phyloP scores from a whole-genome alignment of 2,329 filamentous ascomycete genomes.

The Chalaropsis ovoidea region DNA sequence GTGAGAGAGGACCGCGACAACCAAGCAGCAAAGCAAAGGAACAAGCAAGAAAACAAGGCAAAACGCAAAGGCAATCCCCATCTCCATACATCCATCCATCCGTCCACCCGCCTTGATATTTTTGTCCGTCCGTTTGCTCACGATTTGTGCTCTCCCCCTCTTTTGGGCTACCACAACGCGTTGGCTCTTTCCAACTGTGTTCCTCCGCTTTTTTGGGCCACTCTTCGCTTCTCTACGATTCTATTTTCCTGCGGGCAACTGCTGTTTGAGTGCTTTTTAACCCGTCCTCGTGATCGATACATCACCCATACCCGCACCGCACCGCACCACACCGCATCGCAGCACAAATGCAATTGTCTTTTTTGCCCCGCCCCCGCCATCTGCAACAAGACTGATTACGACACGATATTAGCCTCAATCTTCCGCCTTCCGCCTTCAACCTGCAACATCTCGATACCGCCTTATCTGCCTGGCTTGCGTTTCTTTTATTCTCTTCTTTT shows the following conservation, averaged over 20 bases:
- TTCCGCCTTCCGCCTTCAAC: background rate
- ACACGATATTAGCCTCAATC: slow-evolving; percentile 3
- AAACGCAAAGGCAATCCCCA: background rate
- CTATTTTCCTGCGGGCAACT: background rate
- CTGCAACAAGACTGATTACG: slow-evolving; percentile 14
- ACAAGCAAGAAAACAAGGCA: background rate
- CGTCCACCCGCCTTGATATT: background rate
- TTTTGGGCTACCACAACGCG: slow-evolving; percentile 4
- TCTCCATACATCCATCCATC: background rate
- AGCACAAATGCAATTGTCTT: background rate
- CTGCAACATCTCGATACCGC: background rate
- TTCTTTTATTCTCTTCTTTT: background rate
- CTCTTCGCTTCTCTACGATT: background rate
- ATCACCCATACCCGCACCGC: background rate
- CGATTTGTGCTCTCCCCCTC: slow-evolving; percentile 1
- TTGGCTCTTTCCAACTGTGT: background rate
- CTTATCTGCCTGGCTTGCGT: background rate
- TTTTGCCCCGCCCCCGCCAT: slow-evolving; percentile 23
- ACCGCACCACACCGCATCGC: background rate
- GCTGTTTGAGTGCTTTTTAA: slow-evolving; percentile 12
- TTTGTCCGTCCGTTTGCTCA: background rate
- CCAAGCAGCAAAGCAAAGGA: background rate
- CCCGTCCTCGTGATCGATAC: background rate
- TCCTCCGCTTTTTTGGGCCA: background rate
- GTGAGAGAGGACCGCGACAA: slow-evolving; percentile 20